Evolutionary conservation across 2,329 filamentous ascomycete species (phyloP).

Genomic region (Biscogniauxia mediterranea): DNA sequence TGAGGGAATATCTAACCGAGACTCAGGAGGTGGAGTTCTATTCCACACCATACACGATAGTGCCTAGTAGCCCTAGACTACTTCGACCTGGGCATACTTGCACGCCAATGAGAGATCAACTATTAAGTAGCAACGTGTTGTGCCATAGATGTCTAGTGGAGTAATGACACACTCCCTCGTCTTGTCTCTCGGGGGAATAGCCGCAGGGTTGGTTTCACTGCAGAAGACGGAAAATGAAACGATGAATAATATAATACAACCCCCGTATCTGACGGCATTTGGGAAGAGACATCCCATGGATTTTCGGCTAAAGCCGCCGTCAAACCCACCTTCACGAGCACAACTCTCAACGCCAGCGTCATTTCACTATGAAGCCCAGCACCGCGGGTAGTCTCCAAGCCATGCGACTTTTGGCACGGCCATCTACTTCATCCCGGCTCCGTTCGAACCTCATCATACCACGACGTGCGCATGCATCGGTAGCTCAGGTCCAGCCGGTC

Average conservation of each 20-base stretch:
- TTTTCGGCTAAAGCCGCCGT: background rate
- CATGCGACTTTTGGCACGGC: background rate
- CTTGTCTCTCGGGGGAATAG: background rate
- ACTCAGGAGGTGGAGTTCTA: too few relatives aligned
- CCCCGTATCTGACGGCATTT: background rate
- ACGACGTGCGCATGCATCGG: background rate
- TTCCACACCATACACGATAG: background rate
- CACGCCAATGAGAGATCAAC: background rate
- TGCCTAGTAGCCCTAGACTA: background rate
- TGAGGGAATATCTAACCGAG: background rate
- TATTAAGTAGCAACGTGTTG: background rate
- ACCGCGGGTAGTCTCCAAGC: background rate
- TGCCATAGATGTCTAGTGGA: background rate
- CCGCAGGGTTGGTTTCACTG: background rate
- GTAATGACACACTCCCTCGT: background rate
- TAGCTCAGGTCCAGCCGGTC: background rate
- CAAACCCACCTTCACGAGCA: background rate
- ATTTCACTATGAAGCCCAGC: background rate
- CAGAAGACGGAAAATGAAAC: background rate
- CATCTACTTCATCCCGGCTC: background rate
- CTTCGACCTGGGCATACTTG: background rate
- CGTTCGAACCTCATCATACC: background rate
- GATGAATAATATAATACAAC: background rate
- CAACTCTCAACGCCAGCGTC: background rate
- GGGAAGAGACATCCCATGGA: background rate